Percentiles rank a stretch among this genome's conserved stretches.
Evolutionary conservation across 2,329 filamentous ascomycete genomes (phyloP).

Genomic region (Albophoma yamanashiensis): DNA sequence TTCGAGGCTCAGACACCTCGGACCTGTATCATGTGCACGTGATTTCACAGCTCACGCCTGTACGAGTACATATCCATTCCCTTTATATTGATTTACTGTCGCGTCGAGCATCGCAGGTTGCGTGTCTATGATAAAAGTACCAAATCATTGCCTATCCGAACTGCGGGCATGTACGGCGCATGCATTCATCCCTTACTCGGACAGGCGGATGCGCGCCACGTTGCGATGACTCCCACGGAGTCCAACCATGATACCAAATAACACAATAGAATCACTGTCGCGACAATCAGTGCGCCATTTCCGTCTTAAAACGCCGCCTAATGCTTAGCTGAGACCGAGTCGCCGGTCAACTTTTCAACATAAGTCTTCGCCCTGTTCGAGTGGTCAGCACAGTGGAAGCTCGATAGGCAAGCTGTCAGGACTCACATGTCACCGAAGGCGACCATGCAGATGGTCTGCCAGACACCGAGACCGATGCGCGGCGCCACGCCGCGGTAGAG

Average conservation of each 20-base stretch:
- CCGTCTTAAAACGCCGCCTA: constrained; percentile 30
- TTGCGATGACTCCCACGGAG: background rate
- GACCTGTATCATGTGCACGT: too few species aligned
- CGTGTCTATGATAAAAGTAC: background rate
- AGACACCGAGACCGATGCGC: constrained; percentile 88
- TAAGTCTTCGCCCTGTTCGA: constrained; percentile 51
- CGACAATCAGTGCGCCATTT: background rate
- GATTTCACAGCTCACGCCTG: too few species aligned
- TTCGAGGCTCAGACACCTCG: too few species aligned
- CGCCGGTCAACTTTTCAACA: constrained; percentile 56
- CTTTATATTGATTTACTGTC: background rate
- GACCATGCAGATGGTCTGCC: constrained; percentile 99
- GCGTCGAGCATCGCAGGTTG: background rate
- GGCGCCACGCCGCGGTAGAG: constrained; percentile 93
- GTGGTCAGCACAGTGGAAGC: constrained; percentile 12
- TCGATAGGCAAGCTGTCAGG: constrained; percentile 1
- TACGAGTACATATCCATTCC: background rate
- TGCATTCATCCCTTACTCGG: background rate
- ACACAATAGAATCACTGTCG: background rate
- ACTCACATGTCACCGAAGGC: constrained; percentile 92
- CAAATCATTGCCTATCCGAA: background rate
- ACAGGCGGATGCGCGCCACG: background rate
- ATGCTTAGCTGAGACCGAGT: constrained; percentile 56
- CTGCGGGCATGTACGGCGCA: background rate
- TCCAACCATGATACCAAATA: background rate